Evolutionary conservation across 2,329 filamentous ascomycete genomes (phyloP), one percentile per base, ranked within the genome.

Genomic region (Botrytis tulipae): DNA sequence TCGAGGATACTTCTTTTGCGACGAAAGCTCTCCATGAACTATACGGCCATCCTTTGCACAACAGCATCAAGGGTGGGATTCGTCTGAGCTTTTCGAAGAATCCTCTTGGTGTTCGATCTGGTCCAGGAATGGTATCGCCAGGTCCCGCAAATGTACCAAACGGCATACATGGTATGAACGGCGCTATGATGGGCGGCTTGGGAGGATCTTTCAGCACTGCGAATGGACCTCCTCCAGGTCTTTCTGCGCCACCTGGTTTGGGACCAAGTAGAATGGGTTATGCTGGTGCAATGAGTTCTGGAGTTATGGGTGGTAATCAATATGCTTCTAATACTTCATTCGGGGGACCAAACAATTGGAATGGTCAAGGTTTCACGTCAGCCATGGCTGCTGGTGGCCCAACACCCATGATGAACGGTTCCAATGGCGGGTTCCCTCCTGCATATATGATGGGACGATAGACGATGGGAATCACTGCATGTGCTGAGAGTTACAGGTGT

Each of bases 41-140:
- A 1, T 98, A 98, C 79, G 96, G 96, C 0, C 90, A 92, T 68
- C 90, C 89, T 67, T 87, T 98, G 46, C 94, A 95, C 81, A 98
- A 97, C 83, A 97, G 94, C 79, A 89, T 94, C 80, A 98, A 97
- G 82, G 95, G 95, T 10, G 96, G 96, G 48, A 98, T 99, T 79
- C 91, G 96, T 37, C 86, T 99, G 73, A 97, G 94, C 82, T 99
- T 98, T 82, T 98, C 95, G 44, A 98, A 98, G 85, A 98, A 98
- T 79, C 96, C 96, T 0, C 87, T 98, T 2, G 96, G 96, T 35
- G 95, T 98, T 42, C 92, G 96, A 63, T 94, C 93, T 2, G 90
- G 90, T 40, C 93, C 95, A 79, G 86, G 78, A 18, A 78, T 80
- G 76, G 71, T 73, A 60, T 76, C 78, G 63, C 85, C 51, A 69